A percentile compares a stretch with the other conserved stretches of the same genome.
Evolutionary conservation across 2,329 filamentous ascomycete genomes (phyloP).

Genomic region (Elsinoe arachidis): DNA sequence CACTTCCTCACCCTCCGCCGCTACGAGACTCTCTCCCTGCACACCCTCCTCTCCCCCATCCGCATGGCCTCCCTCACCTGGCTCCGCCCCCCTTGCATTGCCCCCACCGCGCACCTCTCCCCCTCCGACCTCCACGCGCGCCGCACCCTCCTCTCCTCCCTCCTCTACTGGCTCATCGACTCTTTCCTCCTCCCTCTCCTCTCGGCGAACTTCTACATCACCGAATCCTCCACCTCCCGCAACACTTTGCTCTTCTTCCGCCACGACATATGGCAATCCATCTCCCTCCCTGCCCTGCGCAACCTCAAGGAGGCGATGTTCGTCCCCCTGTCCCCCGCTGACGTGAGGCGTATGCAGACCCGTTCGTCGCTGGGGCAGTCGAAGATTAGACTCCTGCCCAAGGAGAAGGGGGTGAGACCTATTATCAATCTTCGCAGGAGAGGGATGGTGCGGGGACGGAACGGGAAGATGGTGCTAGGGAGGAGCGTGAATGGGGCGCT

Average conservation of each 20-base stretch:
- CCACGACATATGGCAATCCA: slow-evolving; percentile 77
- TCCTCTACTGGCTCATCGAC: slow-evolving; percentile 89
- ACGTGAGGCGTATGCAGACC: slow-evolving; percentile 50
- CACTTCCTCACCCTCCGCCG: slow-evolving; percentile 67
- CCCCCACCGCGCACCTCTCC: slow-evolving; percentile 48
- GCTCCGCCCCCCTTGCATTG: slow-evolving; percentile 52
- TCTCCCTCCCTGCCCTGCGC: slow-evolving; percentile 65
- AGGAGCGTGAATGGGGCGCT: slow-evolving; percentile 63
- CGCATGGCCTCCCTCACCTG: slow-evolving; percentile 41
- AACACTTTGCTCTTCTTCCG: slow-evolving; percentile 87
- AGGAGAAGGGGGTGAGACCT: slow-evolving; percentile 64
- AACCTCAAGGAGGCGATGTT: slow-evolving; percentile 65
- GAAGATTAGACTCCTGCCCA: slow-evolving; percentile 73
- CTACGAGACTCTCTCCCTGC: slow-evolving; percentile 72
- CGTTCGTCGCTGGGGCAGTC: slow-evolving; percentile 64
- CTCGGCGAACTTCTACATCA: slow-evolving; percentile 84
- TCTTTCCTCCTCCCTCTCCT: slow-evolving; percentile 82
- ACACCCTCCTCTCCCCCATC: slow-evolving; percentile 66
- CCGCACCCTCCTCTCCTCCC: slow-evolving; percentile 68
- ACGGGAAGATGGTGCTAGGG: slow-evolving; percentile 48
- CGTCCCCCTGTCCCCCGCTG: slow-evolving; percentile 58
- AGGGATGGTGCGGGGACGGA: slow-evolving; percentile 39
- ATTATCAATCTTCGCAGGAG: slow-evolving; percentile 79
- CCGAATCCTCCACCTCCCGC: slow-evolving; percentile 72
- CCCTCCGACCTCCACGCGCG: slow-evolving; percentile 67